Conservation (phyloP, 495 filamentous ascomycete species). For the Thermothielavioides terrestris region DNA sequence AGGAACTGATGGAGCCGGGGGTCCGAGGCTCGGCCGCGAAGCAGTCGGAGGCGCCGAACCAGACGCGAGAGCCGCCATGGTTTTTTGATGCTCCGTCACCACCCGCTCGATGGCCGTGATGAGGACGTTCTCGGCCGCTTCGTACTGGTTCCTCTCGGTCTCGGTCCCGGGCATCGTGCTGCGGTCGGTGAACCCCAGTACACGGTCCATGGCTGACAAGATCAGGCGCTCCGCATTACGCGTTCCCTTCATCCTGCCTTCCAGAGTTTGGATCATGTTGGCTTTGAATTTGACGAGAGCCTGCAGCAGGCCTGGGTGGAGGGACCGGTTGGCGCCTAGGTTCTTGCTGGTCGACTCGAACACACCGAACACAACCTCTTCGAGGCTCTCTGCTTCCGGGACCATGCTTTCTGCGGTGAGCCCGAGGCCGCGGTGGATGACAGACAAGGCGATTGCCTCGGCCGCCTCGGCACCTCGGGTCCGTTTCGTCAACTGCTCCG, state of each 20-base stretch:
- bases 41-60: background rate
- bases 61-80: slow-evolving; percentile 3
- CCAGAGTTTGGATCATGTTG: slow-evolving; percentile 19
- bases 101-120: slow-evolving; percentile 18
- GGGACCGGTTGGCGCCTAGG: slow-evolving; percentile 9
- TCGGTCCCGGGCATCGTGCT: slow-evolving; percentile 22
- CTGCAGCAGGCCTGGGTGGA: slow-evolving; percentile 22
- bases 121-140: slow-evolving; percentile 23
- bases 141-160: slow-evolving; percentile 17
- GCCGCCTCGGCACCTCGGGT: slow-evolving; percentile 13
- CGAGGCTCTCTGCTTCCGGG: slow-evolving; percentile 19
- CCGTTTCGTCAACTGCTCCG: slow-evolving; percentile 16
- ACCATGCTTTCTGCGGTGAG: slow-evolving; percentile 19
- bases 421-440: slow-evolving; percentile 26
- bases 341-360: slow-evolving; percentile 20
- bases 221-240: slow-evolving; percentile 26
- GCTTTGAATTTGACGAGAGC: slow-evolving; percentile 21
- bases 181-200: slow-evolving; percentile 27
- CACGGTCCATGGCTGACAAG: slow-evolving; percentile 29
- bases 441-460: slow-evolving; percentile 26
- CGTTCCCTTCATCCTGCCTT: slow-evolving; percentile 17
- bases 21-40: background rate
- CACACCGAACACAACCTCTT: slow-evolving; percentile 24
- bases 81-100: slow-evolving; percentile 17
- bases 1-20: background rate